Base-by-base conservation (phyloP, 73 alveolate genomes). In the Halteria grandinella region DNA sequence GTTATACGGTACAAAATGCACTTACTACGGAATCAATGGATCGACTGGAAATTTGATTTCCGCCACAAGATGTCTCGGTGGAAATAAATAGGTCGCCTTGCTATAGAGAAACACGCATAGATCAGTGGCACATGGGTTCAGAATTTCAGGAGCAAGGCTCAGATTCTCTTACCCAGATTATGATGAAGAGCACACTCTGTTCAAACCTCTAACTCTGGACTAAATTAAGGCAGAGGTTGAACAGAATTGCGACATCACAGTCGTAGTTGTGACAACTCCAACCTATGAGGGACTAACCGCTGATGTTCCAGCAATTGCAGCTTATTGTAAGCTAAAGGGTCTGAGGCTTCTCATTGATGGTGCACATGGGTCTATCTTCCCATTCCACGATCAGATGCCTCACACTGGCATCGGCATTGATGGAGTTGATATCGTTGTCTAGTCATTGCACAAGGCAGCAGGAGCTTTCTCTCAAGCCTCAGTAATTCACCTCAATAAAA, bases 291-390 rank as follows among this genome's bases (percentile, higher is more conserved):
- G 50, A 39, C 15, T 39, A 11, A 11, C 50, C 10, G 50, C 50
- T 39, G 50, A 39, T 39, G 15, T 39, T 11, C 50, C 50, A 11
- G 15, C 18, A 39, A 39, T 39, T 39, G 50, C 50, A 39, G 50
- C 10, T 39, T 11, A 11, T 39, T 39, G 50, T 15, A 39, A 39
- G 15, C 15, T 11, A 39, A 39, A 14, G 15, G 15, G 15, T 15
- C 18, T 39, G 10, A 39, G 50, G 15, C 15, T 62, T 2, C 14
- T 62, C 27, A 62, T 62, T 14, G 78, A 62, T 40, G 78, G 41
- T n/a, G 78, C 78, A 39, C 78, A 62, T 62, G 78, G 78, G 1
- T 62, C 78, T 15, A 55, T 32, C 31, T 62, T 11, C 53, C 41
- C 36, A 28, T 62, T 62, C 29, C 10, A n/a, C 11, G 59, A 62